A percentile compares a stretch with the other conserved stretches of the same genome.
Conservation (phyloP, 129 eudicot species). For the Silybum marianum region DNA sequence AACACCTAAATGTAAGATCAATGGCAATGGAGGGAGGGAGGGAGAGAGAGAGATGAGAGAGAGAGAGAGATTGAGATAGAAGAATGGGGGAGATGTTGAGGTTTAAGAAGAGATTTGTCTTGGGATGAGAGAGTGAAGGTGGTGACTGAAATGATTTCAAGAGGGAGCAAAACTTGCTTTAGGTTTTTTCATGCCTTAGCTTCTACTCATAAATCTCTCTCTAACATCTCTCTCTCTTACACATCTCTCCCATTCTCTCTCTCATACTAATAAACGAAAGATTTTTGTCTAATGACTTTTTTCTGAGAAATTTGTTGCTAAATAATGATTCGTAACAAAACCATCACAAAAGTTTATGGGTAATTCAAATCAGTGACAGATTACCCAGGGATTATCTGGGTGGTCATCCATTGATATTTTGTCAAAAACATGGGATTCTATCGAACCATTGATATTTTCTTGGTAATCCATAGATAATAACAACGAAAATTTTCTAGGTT, state of each 20-base stretch:
- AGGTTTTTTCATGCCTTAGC: constrained; percentile 68
- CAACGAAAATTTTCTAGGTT: too few relatives aligned
- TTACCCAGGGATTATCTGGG: too few relatives aligned
- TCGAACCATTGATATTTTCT: too few relatives aligned
- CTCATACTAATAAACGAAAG: too few relatives aligned
- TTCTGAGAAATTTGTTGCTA: too few relatives aligned
- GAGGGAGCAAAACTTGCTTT: constrained; percentile 63
- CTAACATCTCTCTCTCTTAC: not conserved
- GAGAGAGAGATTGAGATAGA: constrained; percentile 22
- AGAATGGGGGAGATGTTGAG: constrained; percentile 33
- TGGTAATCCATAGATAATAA: too few relatives aligned
- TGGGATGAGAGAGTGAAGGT: constrained; percentile 52
- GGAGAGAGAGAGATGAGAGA: not conserved
- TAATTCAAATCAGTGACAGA: too few relatives aligned
- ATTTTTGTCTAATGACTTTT: too few relatives aligned
- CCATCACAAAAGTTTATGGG: too few relatives aligned
- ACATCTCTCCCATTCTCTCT: not conserved
- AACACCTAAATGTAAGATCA: not conserved
- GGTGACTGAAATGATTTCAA: constrained; percentile 65
- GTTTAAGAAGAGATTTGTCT: constrained; percentile 52
- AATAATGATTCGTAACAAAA: too few relatives aligned
- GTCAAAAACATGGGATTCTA: too few relatives aligned
- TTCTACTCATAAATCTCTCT: constrained; percentile 56
- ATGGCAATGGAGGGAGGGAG: not conserved
- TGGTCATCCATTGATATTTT: too few relatives aligned